phyloP scores from a whole-genome alignment of 2,329 filamentous ascomycete species.

The Aspergillus ochraceoroseus region DNA sequence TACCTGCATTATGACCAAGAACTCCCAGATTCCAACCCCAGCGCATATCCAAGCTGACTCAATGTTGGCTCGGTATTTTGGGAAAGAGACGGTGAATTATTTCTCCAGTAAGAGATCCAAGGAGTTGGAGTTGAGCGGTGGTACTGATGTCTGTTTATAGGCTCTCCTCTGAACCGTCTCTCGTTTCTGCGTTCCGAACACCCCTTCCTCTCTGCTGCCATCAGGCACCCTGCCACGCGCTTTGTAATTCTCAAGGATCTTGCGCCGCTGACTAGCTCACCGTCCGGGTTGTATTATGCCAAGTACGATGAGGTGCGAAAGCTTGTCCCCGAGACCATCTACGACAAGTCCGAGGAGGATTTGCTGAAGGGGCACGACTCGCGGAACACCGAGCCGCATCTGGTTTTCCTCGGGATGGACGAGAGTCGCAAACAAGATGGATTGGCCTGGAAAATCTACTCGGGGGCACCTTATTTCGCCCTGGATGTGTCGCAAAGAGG shows the following conservation, averaged over 20 bases:
- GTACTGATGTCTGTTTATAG: constrained; percentile 25
- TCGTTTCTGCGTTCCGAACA: constrained; percentile 49
- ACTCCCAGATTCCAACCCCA: constrained; percentile 50
- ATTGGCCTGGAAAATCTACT: constrained; percentile 56
- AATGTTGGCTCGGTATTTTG: constrained; percentile 47
- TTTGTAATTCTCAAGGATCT: constrained; percentile 79
- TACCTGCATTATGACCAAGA: constrained; percentile 28
- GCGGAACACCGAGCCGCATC: constrained; percentile 58
- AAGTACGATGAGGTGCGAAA: constrained; percentile 63
- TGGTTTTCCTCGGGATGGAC: constrained; percentile 82
- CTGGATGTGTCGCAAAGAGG: constrained; percentile 77
- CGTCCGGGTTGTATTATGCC: constrained; percentile 62
- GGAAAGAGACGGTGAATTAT: constrained; percentile 49
- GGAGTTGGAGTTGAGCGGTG: background rate
- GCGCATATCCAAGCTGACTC: constrained; percentile 57
- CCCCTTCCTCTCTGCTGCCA: constrained; percentile 45
- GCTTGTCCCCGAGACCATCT: constrained; percentile 68
- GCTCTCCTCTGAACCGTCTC: constrained; percentile 48
- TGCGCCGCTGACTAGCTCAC: constrained; percentile 63
- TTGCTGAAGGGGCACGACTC: constrained; percentile 71
- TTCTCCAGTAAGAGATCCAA: constrained; percentile 43
- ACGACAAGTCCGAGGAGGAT: constrained; percentile 66
- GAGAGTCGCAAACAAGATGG: constrained; percentile 51
- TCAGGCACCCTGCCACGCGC: constrained; percentile 45
- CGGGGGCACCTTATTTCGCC: constrained; percentile 79